Evolutionary conservation across 1,284 basidiomycete species (phyloP), one percentile per base, ranked within the genome.

Genomic region (Cryptococcus amylolentus): DNA sequence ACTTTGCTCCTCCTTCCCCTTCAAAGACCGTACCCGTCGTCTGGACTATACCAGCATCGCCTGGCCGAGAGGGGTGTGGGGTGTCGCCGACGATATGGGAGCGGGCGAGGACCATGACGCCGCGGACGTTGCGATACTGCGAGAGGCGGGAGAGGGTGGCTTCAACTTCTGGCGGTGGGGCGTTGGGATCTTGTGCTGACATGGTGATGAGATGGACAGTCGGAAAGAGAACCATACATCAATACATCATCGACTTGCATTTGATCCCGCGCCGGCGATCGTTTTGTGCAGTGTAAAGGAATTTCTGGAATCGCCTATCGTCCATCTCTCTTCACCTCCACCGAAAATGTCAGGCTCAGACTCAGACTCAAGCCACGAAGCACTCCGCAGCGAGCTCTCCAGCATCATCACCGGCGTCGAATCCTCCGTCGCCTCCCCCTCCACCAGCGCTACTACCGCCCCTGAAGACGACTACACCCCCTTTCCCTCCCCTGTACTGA

Each of bases 21-120:
- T 94, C 91, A 66, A 96, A 94, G 1, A 91, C 83, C 35, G 88
- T 83, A 0, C 92, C 92, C 0, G 87, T 87, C 66, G 88, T 86
- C 46, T 89, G 82, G 63, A 95, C 87, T 61, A 95, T 91, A 5
- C 76, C 79, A 13, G 84, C 52, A 80, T 7, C 49, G 3, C 40
- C 13, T 26, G 16, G 35, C 31, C 31, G 31, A 1, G 31, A 35
- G 39, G 23, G n/a, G 39, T 47, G 13, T 27, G n/a, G 26, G 43
- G n/a, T 23, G n/a, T 28, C 12, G 52, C 4, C 31, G 44, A 45
- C 39, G 44, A 42, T 48, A 5, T 39, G 48, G 20, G 48, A 2
- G 12, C 76, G 68, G 0, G 88, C 86, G 39, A 95, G 80, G 7
- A 95, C 83, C 70, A 96, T 83, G 68, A 94, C 92, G 9, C 92